Evolutionary conservation across 2,329 filamentous ascomycete species (phyloP), one percentile per base, ranked within the genome.

Genomic region (Aspergillus sp.): DNA sequence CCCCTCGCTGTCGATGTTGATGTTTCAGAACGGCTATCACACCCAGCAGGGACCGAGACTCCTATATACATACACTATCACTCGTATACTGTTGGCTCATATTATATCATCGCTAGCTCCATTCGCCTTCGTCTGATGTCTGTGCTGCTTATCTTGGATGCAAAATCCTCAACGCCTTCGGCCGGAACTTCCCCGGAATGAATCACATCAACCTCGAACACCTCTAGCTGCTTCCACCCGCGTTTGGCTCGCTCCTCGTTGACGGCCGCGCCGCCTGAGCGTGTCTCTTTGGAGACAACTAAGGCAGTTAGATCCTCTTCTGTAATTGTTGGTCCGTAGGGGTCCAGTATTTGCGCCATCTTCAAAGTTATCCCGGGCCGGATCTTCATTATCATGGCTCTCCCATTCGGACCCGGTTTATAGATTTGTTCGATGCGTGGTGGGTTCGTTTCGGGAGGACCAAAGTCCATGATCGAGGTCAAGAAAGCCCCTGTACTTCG

Each of bases 171-270:
- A 12, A 77, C 73, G 44, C 75, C 73, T 24, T 68, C 42, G 2
- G 79, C 76, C n/a, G 79, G 75, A 44, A 80, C 77, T 52, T 86
- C 84, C 40, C 83, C 80, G 3, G 86, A 83, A 73, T 93, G 89
- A 15, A 99, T 81, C 13, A 98, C 91, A 67, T 95, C 90, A 27
- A 98, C 91, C 71, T 96, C 93, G 67, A 91, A 96, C 0, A 96
- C 84, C 24, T 91, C 86, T 40, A 99, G 79, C 22, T 80, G 74
- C 37, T 80, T 78, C 92, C 91, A 97, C 2, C 89, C 90, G 59
- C 87, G 88, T 65, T 90, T 89, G 27, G 69, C 77, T 45, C 95
- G 84, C 72, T 88, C 90, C n/a, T 89, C 83, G 70, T 99, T 99
- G 64, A 99, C 91, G 0, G 90, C 90, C 58, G 85, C 80, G 5